Percentiles rank a stretch among this genome's conserved stretches.
phyloP scores from a whole-genome alignment of 2,329 filamentous ascomycete species.

The Aspergillus fumigatus region DNA sequence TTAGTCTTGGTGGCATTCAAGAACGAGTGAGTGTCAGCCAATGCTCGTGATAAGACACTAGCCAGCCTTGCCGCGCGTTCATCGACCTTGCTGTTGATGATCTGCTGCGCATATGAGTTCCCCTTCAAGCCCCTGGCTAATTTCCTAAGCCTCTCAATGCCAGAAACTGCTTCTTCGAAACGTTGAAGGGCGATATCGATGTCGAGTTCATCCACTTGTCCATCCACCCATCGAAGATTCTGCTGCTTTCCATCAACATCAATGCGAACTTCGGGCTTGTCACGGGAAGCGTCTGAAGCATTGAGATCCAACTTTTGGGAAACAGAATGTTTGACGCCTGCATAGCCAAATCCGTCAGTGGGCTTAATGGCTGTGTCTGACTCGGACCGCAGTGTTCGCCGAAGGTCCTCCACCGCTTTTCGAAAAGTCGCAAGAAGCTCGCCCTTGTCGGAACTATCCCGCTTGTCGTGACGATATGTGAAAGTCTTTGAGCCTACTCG shows the following conservation, averaged over 20 bases:
- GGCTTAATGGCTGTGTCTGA: slow-evolving; percentile 81
- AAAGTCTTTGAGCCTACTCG: slow-evolving; percentile 86
- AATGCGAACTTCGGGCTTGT: slow-evolving; percentile 70
- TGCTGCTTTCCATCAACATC: slow-evolving; percentile 96
- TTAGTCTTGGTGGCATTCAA: slow-evolving; percentile 73
- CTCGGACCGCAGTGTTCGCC: slow-evolving; percentile 78
- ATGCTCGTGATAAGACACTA: slow-evolving; percentile 67
- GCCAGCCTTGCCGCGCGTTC: slow-evolving; percentile 76
- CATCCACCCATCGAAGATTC: slow-evolving; percentile 91
- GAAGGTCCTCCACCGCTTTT: slow-evolving; percentile 86
- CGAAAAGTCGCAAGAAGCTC: slow-evolving; percentile 82
- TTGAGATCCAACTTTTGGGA: slow-evolving; percentile 77
- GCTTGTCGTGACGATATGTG: slow-evolving; percentile 86
- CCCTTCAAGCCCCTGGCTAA: slow-evolving; percentile 76
- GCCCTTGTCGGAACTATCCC: slow-evolving; percentile 72
- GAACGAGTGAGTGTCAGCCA: slow-evolving; percentile 74
- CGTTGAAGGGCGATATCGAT: slow-evolving; percentile 90
- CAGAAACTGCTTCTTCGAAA: slow-evolving; percentile 77
- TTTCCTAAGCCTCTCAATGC: slow-evolving; percentile 78
- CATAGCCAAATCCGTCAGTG: slow-evolving; percentile 80
- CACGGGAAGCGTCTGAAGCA: slow-evolving; percentile 70
- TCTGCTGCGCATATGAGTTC: slow-evolving; percentile 82
- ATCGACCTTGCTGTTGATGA: slow-evolving; percentile 87
- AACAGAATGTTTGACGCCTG: slow-evolving; percentile 71
- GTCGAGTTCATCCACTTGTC: slow-evolving; percentile 91